Percentiles rank a stretch among this genome's conserved stretches.
These are phyloP conservation scores for Butyriboletus appendiculatus DNA, from an alignment of 1,284 basidiomycete genomes.

Conservation along the genomic window DNA sequence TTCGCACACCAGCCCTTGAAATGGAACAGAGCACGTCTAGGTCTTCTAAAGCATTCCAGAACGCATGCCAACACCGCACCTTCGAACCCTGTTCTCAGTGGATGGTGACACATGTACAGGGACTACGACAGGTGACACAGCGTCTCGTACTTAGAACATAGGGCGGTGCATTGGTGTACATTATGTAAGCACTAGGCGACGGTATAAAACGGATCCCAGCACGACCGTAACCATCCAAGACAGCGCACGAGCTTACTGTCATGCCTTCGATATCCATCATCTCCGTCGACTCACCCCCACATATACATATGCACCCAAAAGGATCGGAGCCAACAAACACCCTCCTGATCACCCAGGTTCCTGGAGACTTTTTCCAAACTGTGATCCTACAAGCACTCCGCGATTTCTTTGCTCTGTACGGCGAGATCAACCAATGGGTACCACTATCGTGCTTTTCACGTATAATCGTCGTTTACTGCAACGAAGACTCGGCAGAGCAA, in stretches of 20 bases:
- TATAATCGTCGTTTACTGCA: conserved; percentile 78
- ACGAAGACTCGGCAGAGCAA: conserved; percentile 62
- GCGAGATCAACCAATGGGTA: conserved; percentile 83
- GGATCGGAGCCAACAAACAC: conserved; percentile 59
- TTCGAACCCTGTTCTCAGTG: not conserved
- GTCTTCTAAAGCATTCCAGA: conserved; percentile 19
- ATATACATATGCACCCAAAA: conserved; percentile 1
- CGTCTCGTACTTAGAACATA: not conserved
- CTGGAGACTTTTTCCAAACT: conserved; percentile 69
- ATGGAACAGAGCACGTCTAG: conserved; percentile 9
- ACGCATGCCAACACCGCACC: conserved; percentile 14
- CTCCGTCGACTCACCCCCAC: conserved; percentile 18
- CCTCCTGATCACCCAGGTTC: conserved; percentile 64
- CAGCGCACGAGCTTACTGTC: not conserved
- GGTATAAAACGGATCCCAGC: conserved; percentile 20
- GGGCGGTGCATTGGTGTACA: conserved; percentile 7
- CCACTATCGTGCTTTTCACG: conserved; percentile 80
- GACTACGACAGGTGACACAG: conserved; percentile 13
- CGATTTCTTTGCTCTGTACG: conserved; percentile 71
- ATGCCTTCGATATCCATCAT: conserved; percentile 36
- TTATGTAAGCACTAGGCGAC: conserved; percentile 22
- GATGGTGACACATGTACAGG: conserved; percentile 17
- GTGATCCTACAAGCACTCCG: conserved; percentile 65
- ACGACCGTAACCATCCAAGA: conserved; percentile 1
- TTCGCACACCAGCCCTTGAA: not conserved